Percentiles rank a stretch among this genome's conserved stretches.
Evolutionary conservation across 2,329 filamentous ascomycete species (phyloP).

Genomic region (Botrytis sinoallii): DNA sequence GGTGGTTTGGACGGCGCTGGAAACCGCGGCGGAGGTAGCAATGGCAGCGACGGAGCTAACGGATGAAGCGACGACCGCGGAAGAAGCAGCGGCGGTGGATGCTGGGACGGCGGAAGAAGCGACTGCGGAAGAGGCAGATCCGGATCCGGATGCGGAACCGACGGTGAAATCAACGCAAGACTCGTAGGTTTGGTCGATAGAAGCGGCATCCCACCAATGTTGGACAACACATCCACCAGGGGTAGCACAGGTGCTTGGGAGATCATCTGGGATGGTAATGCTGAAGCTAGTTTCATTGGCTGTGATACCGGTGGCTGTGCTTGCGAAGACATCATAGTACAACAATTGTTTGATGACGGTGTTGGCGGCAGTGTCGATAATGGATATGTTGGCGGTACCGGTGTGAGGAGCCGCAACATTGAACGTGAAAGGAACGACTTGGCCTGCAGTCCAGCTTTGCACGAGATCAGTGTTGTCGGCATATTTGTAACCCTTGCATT

Average conservation of each 20-base stretch:
- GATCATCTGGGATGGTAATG: slow-evolving; percentile 51
- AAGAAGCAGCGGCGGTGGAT: background rate
- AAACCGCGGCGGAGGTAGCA: background rate
- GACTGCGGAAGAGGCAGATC: slow-evolving; percentile 1
- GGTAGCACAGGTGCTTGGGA: slow-evolving; percentile 38
- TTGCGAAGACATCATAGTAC: slow-evolving; percentile 50
- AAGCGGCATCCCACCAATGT: slow-evolving; percentile 51
- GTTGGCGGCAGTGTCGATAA: slow-evolving; percentile 50
- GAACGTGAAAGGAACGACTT: slow-evolving; percentile 44
- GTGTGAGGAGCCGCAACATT: slow-evolving; percentile 49
- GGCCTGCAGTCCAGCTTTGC: slow-evolving; percentile 45
- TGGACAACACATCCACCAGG: slow-evolving; percentile 44
- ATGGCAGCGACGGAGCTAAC: background rate
- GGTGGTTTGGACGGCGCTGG: background rate
- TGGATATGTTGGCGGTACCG: slow-evolving; percentile 53
- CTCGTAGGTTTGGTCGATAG: slow-evolving; percentile 55
- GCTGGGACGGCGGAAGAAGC: background rate
- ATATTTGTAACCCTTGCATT: slow-evolving; percentile 49
- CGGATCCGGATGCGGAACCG: background rate
- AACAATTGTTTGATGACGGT: slow-evolving; percentile 48
- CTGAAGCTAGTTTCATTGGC: slow-evolving; percentile 48
- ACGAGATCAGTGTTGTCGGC: slow-evolving; percentile 44
- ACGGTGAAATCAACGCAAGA: slow-evolving; percentile 51
- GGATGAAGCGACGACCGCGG: background rate
- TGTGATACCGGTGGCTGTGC: slow-evolving; percentile 43